These are phyloP conservation scores for Thalassia testudinum DNA, from an alignment of 116 monocot genomes.

Conservation along the genomic window DNA sequence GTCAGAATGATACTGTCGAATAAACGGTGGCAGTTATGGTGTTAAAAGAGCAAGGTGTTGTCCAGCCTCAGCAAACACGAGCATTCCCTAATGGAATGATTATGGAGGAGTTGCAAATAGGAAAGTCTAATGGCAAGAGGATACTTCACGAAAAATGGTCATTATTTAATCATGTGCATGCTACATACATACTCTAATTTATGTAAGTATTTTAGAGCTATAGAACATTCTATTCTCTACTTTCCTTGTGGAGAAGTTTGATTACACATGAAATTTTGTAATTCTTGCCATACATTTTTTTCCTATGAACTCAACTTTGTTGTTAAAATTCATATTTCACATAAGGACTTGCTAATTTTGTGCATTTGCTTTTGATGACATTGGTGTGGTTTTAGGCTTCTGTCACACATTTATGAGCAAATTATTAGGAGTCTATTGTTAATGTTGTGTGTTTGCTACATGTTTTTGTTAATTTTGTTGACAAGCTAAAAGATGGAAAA, in stretches of 20 bases:
- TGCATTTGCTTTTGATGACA: background rate
- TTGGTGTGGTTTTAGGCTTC: background rate
- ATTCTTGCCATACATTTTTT: background rate
- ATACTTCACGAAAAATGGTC: conserved; percentile 68
- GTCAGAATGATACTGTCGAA: too few relatives aligned
- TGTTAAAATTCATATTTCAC: background rate
- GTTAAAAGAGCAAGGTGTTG: background rate
- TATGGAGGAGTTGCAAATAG: conserved; percentile 76
- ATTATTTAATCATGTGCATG: background rate
- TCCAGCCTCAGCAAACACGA: conserved; percentile 22
- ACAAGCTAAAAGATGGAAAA: conserved; percentile 70
- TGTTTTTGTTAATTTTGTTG: conserved; percentile 74
- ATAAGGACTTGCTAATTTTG: background rate
- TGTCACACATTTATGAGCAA: background rate
- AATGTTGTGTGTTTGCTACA: conserved; percentile 3
- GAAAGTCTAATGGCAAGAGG: conserved; percentile 79
- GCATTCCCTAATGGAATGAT: conserved; percentile 58
- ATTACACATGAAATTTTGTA: background rate
- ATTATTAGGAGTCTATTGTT: background rate
- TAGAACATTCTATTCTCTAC: background rate
- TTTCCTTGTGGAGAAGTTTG: background rate
- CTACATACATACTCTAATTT: too few relatives aligned
- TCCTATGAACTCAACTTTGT: background rate
- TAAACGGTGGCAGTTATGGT: background rate
- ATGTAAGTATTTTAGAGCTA: background rate